Evolutionary conservation across 73 alveolate species (phyloP).

Genomic region (Paraurostyla sp.): DNA sequence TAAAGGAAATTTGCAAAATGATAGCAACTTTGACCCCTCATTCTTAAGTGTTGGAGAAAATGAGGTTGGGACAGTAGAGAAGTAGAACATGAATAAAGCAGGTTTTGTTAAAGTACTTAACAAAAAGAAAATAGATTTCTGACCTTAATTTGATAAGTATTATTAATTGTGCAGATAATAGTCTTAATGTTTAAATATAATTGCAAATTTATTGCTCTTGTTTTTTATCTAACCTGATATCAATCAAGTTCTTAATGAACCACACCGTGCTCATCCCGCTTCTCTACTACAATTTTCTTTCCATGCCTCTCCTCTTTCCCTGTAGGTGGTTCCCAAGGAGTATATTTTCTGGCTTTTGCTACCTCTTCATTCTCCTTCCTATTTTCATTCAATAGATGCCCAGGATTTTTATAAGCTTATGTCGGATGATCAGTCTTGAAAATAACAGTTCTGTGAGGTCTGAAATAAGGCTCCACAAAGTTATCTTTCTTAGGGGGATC

Average conservation of each 20-base stretch:
- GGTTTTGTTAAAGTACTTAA: neutral
- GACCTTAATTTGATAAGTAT: neutral
- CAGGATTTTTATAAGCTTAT: slow-evolving; percentile 74
- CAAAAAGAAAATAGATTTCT: neutral
- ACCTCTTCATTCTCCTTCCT: slow-evolving; percentile 54
- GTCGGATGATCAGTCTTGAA: slow-evolving; percentile 80
- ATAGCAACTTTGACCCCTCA: slow-evolving; percentile 36
- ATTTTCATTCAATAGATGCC: slow-evolving; percentile 64
- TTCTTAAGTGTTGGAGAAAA: neutral
- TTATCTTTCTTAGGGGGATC: slow-evolving; percentile 83
- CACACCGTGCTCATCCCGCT: slow-evolving; percentile 7
- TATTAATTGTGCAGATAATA: neutral
- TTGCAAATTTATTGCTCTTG: neutral
- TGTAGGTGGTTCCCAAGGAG: slow-evolving; percentile 81
- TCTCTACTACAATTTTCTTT: slow-evolving; percentile 56
- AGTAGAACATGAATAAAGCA: neutral
- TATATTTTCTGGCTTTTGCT: slow-evolving; percentile 64
- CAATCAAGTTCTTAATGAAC: slow-evolving; percentile 35
- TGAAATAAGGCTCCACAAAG: slow-evolving; percentile 78
- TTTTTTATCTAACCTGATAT: neutral
- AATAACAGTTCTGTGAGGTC: slow-evolving; percentile 65
- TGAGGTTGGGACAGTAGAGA: neutral
- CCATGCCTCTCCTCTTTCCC: slow-evolving; percentile 61
- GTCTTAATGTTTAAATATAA: slow-evolving; percentile 1
- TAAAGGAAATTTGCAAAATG: neutral